Conservation (phyloP, 1,284 basidiomycete species). For the Cryptococcus sp. region DNA sequence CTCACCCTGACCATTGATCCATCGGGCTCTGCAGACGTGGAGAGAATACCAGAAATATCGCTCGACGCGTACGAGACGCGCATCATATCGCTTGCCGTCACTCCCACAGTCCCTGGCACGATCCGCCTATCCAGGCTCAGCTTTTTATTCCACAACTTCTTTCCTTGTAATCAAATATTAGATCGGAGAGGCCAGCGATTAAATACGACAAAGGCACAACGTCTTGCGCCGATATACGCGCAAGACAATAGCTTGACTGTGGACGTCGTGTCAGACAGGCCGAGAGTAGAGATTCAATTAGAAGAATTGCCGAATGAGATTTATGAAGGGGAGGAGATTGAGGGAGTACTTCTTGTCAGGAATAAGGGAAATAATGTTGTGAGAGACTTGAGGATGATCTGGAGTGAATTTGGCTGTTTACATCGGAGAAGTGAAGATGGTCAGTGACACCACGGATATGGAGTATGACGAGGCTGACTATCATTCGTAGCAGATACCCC, state of each 20-base stretch:
- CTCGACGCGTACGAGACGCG: constrained; percentile 51
- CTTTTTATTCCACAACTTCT: constrained; percentile 54
- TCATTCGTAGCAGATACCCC: constrained; percentile 14
- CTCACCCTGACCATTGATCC: constrained; percentile 27
- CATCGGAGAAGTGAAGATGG: constrained; percentile 4
- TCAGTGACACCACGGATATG: constrained; percentile 4
- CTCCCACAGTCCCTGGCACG: constrained; percentile 21
- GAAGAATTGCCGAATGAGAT: constrained; percentile 31
- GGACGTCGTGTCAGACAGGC: constrained; percentile 41
- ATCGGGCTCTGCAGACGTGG: constrained; percentile 19
- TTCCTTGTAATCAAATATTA: constrained; percentile 53
- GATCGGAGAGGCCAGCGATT: constrained; percentile 51
- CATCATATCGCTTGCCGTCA: constrained; percentile 40
- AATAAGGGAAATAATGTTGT: constrained; percentile 45
- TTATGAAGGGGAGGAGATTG: constrained; percentile 44
- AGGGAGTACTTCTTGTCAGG: constrained; percentile 29
- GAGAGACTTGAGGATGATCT: constrained; percentile 37
- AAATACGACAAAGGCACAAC: constrained; percentile 52
- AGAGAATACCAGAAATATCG: constrained; percentile 38
- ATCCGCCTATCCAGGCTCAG: constrained; percentile 40
- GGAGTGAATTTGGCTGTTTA: constrained; percentile 32
- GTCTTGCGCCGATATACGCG: constrained; percentile 52
- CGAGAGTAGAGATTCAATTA: constrained; percentile 40
- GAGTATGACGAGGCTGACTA: background rate
- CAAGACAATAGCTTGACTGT: constrained; percentile 51